Percentiles rank a stretch among this genome's conserved stretches.
Conservation (phyloP, 305 asterid genomes). For the Fraxinus latifolia region DNA sequence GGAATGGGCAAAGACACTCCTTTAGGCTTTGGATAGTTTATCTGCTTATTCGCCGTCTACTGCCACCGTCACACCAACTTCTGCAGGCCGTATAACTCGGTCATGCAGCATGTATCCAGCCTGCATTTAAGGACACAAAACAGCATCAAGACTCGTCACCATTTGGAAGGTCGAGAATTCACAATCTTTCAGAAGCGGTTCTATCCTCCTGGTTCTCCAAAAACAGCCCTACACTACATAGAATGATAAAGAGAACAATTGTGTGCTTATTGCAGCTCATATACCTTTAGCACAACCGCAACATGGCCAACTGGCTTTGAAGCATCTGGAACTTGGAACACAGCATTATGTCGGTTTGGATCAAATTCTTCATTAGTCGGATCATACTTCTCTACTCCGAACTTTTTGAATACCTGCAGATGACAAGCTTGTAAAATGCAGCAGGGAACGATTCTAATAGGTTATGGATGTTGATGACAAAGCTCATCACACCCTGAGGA, state of each 20-base stretch:
- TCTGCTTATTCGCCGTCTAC: constrained; percentile 37
- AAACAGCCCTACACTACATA: not conserved
- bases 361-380: constrained; percentile 51
- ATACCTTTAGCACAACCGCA: constrained; percentile 51
- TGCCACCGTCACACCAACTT: constrained; percentile 66
- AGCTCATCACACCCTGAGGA: not conserved
- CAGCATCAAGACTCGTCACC: not conserved
- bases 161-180: not conserved
- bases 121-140: constrained; percentile 35
- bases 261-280: not conserved
- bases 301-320: constrained; percentile 43
- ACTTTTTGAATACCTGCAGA: constrained; percentile 44
- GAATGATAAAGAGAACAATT: not conserved
- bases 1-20: not conserved
- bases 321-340: constrained; percentile 53
- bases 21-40: not conserved
- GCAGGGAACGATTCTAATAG: not conserved
- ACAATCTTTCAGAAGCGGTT: not conserved
- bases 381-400: constrained; percentile 45
- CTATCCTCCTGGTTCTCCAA: not conserved
- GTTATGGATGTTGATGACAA: not conserved
- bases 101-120: constrained; percentile 74
- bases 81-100: constrained; percentile 82
- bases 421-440: not conserved
- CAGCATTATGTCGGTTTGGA: constrained; percentile 47